Evolutionary conservation across 768 basidiomycete genomes (phyloP).

Genomic region (Tylopilus rubrobrunneus): DNA sequence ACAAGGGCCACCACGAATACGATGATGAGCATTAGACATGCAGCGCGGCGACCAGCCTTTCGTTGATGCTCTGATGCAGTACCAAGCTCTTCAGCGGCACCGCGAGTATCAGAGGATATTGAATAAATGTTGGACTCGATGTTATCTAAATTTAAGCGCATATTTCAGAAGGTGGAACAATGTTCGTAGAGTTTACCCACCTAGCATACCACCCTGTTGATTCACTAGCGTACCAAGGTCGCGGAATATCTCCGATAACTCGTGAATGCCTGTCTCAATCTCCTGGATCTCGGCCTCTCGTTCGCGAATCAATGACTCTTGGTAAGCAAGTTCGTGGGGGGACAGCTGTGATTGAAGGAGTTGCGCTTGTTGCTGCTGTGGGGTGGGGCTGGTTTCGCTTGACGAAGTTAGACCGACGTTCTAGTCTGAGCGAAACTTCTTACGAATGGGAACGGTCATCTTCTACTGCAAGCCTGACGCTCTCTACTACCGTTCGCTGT

Average conservation of each 20-base stretch:
- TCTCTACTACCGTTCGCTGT: slow-evolving; percentile 85
- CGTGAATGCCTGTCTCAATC: slow-evolving; percentile 95
- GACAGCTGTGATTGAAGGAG: slow-evolving; percentile 71
- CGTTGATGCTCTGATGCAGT: slow-evolving; percentile 93
- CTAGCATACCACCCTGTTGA: slow-evolving; percentile 93
- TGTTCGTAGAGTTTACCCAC: slow-evolving; percentile 42
- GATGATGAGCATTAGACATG: slow-evolving; percentile 86
- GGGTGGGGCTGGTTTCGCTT: slow-evolving; percentile 40
- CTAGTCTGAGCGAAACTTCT: neutral
- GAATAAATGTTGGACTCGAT: slow-evolving; percentile 92
- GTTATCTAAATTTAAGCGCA: slow-evolving; percentile 57
- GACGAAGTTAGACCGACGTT: slow-evolving; percentile 2
- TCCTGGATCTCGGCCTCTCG: slow-evolving; percentile 93
- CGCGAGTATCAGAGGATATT: slow-evolving; percentile 75
- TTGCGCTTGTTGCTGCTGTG: slow-evolving; percentile 66
- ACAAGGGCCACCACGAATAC: slow-evolving; percentile 86
- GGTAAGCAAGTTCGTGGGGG: slow-evolving; percentile 90
- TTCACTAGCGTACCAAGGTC: slow-evolving; percentile 92
- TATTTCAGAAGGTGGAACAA: neutral
- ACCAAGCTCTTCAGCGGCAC: slow-evolving; percentile 81
- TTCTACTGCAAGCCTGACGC: slow-evolving; percentile 80
- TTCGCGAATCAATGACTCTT: slow-evolving; percentile 79
- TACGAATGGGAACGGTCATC: slow-evolving; percentile 48
- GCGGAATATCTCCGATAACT: slow-evolving; percentile 93
- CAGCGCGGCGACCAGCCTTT: slow-evolving; percentile 85